Evolutionary conservation across 768 basidiomycete genomes (phyloP), one percentile per base, ranked within the genome.

Genomic region (Fistulinella prunicolor): DNA sequence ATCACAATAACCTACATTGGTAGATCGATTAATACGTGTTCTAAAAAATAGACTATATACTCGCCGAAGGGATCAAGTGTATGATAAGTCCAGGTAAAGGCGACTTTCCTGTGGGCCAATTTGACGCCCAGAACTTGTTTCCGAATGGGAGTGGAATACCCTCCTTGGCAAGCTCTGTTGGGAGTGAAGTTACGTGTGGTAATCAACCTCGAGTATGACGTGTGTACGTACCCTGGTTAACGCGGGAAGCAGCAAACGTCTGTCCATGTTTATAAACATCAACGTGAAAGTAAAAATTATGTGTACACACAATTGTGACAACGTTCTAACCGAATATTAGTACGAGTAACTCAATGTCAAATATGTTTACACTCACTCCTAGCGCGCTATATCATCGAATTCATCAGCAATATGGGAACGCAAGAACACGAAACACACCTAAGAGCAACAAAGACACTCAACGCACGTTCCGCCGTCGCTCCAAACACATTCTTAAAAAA

Each of bases 401-500:
- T 16, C 19, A 28, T 21, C 16, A 3, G 24, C 9, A 34, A 20
- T 14, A 19, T 50, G 28, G 40, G 29, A 4, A 23, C 17, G 2
- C 22, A 35, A 3, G n/a, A 26, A 44, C 1, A 9, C 9, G 2
- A 5, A 19, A n/a, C 45, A 0, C 26, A 79, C 80, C 80, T 80
- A 19, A 82, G 62, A 9, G 80, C 80, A 32, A 83, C 73, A 38
- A 82, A 78, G 1, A 76, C 79, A 1, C 78, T 74, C n/a, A 83
- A 58, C 3, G 78, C 80, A 54, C 71, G 74, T 60, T 81, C 71
- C 1, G 82, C 81, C 4, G 68, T 48, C 0, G 58, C 54, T 6
- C 82, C 81, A 42, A 83, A 83, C 9, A 83, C 81, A 14, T 80
- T 78, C 45, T 67, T 57, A 61, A 83, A 83, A 59, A 82, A 83